Percentiles rank a stretch among this genome's conserved stretches.
Conservation (phyloP, 2,329 filamentous ascomycete genomes). For the Sarocladium brachiariae region DNA sequence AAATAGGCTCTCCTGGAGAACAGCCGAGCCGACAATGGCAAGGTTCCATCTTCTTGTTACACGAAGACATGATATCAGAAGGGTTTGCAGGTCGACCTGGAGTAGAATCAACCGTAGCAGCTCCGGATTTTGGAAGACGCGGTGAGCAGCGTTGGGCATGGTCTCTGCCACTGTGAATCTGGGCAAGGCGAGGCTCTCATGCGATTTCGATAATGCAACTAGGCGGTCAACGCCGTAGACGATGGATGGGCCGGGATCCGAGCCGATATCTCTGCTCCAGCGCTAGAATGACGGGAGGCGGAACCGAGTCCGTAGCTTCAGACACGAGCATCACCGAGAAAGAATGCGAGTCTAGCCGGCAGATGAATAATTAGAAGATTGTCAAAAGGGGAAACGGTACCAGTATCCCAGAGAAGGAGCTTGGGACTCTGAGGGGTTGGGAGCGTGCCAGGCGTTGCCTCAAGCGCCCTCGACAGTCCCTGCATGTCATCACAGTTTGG, state of each 20-base stretch:
- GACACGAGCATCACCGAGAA: background rate
- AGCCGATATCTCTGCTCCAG: slow-evolving; percentile 3
- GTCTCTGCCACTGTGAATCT: background rate
- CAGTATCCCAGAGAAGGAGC: background rate
- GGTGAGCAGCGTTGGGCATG: slow-evolving; percentile 1
- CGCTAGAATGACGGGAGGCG: slow-evolving; percentile 6
- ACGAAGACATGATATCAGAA: background rate
- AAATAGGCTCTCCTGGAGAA: slow-evolving; percentile 7
- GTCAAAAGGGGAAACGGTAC: too few species aligned
- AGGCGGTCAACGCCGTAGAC: background rate
- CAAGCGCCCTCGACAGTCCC: slow-evolving; percentile 7
- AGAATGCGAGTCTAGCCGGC: background rate
- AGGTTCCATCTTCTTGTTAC: slow-evolving; percentile 7
- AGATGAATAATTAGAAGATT: background rate
- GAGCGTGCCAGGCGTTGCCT: slow-evolving; percentile 5
- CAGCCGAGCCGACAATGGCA: slow-evolving; percentile 8
- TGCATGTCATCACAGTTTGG: slow-evolving; percentile 9
- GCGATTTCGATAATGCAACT: background rate
- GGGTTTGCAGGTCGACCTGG: background rate
- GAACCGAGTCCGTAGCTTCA: background rate
- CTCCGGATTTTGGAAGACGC: slow-evolving; percentile 7
- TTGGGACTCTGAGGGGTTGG: slow-evolving; percentile 3
- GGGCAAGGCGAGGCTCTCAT: background rate
- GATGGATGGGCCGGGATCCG: slow-evolving; percentile 6
- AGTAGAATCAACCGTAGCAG: background rate